A percentile compares a stretch with the other conserved stretches of the same genome.
Conservation (phyloP, 306 rosid species). For the Quillaja saponaria region DNA sequence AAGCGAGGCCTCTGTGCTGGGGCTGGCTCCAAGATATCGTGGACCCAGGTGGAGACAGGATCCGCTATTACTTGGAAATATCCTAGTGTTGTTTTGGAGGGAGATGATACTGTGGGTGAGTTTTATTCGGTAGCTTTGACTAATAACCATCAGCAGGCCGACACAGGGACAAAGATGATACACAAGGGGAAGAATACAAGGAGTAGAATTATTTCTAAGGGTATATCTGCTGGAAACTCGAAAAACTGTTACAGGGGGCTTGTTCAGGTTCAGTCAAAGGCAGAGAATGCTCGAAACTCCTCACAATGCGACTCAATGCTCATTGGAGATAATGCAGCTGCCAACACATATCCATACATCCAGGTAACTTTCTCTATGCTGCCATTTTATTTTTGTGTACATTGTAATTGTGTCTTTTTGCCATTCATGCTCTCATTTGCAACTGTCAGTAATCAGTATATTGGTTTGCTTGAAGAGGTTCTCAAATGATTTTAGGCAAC, state of each 20-base stretch:
- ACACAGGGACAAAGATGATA: conserved; percentile 93
- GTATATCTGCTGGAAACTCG: conserved; percentile 84
- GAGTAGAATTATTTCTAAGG: conserved; percentile 92
- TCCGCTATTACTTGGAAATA: conserved; percentile 95
- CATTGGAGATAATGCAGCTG: conserved; percentile 86
- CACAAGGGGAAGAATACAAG: conserved; percentile 89
- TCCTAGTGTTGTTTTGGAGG: conserved; percentile 92
- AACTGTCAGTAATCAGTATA: too few species aligned
- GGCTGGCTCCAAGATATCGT: conserved; percentile 69
- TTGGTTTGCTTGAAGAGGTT: too few species aligned
- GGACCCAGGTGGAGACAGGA: conserved; percentile 96
- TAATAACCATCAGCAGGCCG: conserved; percentile 88
- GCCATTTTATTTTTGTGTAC: conserved; percentile 1
- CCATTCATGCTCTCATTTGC: too few species aligned
- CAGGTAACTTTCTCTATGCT: conserved; percentile 49
- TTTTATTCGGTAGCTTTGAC: conserved; percentile 93
- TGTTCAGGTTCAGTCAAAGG: conserved; percentile 84
- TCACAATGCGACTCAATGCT: conserved; percentile 98
- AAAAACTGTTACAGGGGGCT: conserved; percentile 90
- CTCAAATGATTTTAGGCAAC: too few species aligned
- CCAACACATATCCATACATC: conserved; percentile 89
- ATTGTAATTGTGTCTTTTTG: not conserved
- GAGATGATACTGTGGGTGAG: conserved; percentile 86
- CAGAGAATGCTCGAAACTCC: conserved; percentile 81
- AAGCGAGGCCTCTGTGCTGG: conserved; percentile 91